Conservation (phyloP, 2,329 filamentous ascomycete species). For the Fusarium duplospermum region DNA sequence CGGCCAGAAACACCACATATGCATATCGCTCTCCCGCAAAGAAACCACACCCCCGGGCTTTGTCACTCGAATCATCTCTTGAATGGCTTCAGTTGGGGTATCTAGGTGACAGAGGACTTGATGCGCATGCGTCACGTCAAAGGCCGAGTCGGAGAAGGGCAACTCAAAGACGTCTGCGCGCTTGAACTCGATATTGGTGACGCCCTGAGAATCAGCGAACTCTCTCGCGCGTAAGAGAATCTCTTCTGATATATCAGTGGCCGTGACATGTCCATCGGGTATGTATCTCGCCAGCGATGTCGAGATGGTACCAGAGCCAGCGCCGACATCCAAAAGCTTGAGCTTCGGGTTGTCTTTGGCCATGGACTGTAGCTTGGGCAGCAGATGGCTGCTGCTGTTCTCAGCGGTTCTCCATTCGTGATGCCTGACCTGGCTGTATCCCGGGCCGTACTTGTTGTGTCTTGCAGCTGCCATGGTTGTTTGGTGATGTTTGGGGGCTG, state of each 20-base stretch:
- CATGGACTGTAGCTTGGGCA: constrained; percentile 51
- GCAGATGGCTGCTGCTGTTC: constrained; percentile 56
- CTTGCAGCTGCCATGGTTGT: constrained; percentile 32
- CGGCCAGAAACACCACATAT: constrained; percentile 47
- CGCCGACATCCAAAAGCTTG: constrained; percentile 60
- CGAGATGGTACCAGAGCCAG: constrained; percentile 63
- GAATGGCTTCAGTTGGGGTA: constrained; percentile 48
- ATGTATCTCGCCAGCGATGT: constrained; percentile 55
- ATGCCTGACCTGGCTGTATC: constrained; percentile 45
- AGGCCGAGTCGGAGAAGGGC: constrained; percentile 52
- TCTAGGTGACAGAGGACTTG: constrained; percentile 58
- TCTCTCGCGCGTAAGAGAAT: constrained; percentile 44
- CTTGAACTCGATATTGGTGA: constrained; percentile 45
- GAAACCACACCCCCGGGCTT: constrained; percentile 58
- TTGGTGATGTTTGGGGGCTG: background rate
- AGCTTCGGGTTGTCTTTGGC: constrained; percentile 46
- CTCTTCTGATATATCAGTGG: constrained; percentile 47
- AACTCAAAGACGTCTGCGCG: constrained; percentile 48
- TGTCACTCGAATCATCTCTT: constrained; percentile 57
- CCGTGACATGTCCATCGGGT: constrained; percentile 51
- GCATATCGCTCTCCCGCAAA: constrained; percentile 46
- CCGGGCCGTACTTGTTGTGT: constrained; percentile 45
- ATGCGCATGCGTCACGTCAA: constrained; percentile 57
- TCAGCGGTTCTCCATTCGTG: constrained; percentile 56
- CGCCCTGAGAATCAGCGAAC: constrained; percentile 36